phyloP scores from a whole-genome alignment of 805 yeast species.

The Yarrowia alimentaria region DNA sequence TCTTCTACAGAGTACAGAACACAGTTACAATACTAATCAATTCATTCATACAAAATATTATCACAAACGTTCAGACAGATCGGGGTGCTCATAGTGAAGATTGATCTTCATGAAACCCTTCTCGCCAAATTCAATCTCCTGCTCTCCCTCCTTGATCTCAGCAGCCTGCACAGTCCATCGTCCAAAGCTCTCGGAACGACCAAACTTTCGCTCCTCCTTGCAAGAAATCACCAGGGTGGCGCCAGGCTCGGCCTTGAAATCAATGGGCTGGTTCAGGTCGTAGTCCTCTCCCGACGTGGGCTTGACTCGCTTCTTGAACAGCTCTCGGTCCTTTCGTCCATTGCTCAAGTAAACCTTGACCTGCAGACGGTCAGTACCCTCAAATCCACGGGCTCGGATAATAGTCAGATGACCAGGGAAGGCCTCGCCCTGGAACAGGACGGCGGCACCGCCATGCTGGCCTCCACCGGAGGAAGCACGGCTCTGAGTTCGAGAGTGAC shows the following conservation, averaged over 20 bases:
- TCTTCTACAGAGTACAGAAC: too few relatives aligned
- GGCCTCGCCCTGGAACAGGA: conserved; percentile 29
- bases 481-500: conserved; percentile 32
- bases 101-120: conserved; percentile 16
- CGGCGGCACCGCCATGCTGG: conserved; percentile 31
- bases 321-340: conserved; percentile 49
- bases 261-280: conserved; percentile 10
- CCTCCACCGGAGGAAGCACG: conserved; percentile 28
- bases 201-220: conserved; percentile 11
- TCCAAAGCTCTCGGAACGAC: conserved; percentile 20
- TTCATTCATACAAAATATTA: conserved; percentile 8
- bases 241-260: conserved; percentile 20
- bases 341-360: conserved; percentile 49
- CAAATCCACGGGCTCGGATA: conserved; percentile 34
- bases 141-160: conserved; percentile 20
- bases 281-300: conserved; percentile 44
- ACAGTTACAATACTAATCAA: neutral
- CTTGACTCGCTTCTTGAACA: conserved; percentile 60
- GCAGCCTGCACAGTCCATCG: conserved; percentile 16
- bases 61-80: conserved; percentile 7
- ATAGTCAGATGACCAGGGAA: conserved; percentile 31
- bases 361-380: conserved; percentile 41
- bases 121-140: conserved; percentile 25
- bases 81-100: conserved; percentile 20
- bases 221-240: conserved; percentile 18